Percentiles rank a stretch among this genome's conserved stretches.
Evolutionary conservation across 352 stramenopile genomes (phyloP).

Genomic region (Phytophthora multivora): DNA sequence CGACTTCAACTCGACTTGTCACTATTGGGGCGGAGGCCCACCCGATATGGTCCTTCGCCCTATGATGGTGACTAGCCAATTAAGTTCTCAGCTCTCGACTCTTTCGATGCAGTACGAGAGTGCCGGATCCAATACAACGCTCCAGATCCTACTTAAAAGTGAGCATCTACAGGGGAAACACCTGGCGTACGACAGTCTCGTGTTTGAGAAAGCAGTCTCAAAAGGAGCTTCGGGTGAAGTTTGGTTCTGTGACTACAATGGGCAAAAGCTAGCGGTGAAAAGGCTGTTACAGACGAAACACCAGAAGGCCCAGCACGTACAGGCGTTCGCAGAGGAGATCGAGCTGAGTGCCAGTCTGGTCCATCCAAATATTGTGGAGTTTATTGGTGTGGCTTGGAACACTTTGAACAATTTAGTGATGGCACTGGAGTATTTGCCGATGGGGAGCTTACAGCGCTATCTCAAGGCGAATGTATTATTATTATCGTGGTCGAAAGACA

Average conservation of each 20-base stretch:
- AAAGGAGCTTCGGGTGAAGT: slow-evolving; percentile 50
- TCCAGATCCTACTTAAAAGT: slow-evolving; percentile 27
- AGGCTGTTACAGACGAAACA: slow-evolving; percentile 37
- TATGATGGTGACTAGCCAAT: slow-evolving; percentile 15
- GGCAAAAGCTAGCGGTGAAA: slow-evolving; percentile 48
- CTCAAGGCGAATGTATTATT: slow-evolving; percentile 31
- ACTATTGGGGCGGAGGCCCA: background rate
- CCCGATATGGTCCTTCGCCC: slow-evolving; percentile 8
- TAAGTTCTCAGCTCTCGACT: slow-evolving; percentile 7
- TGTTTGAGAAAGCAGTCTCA: slow-evolving; percentile 22
- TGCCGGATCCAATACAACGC: slow-evolving; percentile 26
- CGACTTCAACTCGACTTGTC: slow-evolving; percentile 13
- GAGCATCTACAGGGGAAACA: slow-evolving; percentile 23
- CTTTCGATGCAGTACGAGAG: slow-evolving; percentile 22
- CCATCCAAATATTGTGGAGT: slow-evolving; percentile 39
- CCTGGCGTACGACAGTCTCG: slow-evolving; percentile 23
- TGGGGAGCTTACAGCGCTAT: slow-evolving; percentile 37
- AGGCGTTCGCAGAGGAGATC: slow-evolving; percentile 43
- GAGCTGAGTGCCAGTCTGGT: slow-evolving; percentile 34
- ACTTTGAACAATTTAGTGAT: slow-evolving; percentile 52
- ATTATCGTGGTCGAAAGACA: slow-evolving; percentile 37
- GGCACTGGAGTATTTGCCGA: slow-evolving; percentile 42
- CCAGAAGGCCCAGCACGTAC: slow-evolving; percentile 38
- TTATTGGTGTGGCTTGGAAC: slow-evolving; percentile 52
- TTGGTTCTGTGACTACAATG: slow-evolving; percentile 52